Evolutionary conservation across 495 filamentous ascomycete genomes (phyloP).

Genomic region (Annulohypoxylon moriforme): DNA sequence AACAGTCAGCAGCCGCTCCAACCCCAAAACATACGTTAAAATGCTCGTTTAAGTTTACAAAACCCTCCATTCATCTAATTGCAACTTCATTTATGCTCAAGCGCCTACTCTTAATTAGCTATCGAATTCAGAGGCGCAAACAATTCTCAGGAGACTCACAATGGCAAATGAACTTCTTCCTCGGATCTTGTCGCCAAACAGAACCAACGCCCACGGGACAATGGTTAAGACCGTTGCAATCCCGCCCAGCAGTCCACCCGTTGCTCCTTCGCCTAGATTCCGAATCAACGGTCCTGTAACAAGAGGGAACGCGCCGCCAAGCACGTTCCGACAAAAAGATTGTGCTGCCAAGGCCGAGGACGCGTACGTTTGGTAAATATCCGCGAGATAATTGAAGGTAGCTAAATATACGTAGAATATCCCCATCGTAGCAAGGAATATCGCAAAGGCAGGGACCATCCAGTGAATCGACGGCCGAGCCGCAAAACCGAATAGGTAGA

Average conservation of each 20-base stretch:
- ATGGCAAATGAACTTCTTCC: conserved; percentile 81
- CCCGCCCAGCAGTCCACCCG: conserved; percentile 79
- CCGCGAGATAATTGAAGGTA: conserved; percentile 95
- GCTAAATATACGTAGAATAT: conserved; percentile 91
- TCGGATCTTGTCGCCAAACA: conserved; percentile 83
- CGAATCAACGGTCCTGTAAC: conserved; percentile 77
- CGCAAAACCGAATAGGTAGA: conserved; percentile 81
- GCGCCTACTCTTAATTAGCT: conserved; percentile 23
- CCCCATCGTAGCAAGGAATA: conserved; percentile 83
- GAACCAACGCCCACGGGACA: conserved; percentile 87
- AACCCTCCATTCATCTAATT: neutral
- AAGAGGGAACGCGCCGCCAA: conserved; percentile 86
- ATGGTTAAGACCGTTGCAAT: conserved; percentile 76
- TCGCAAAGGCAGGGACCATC: conserved; percentile 78
- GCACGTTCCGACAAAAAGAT: conserved; percentile 83
- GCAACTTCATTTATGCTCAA: conserved; percentile 29
- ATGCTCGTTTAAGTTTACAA: neutral
- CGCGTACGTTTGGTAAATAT: conserved; percentile 86
- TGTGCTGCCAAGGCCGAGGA: conserved; percentile 90
- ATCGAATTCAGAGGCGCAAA: neutral
- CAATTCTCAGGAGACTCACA: conserved; percentile 21
- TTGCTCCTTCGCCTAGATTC: conserved; percentile 76
- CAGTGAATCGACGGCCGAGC: conserved; percentile 74
- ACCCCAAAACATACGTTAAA: too few species aligned
- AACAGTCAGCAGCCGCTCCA: too few species aligned